Conservation (phyloP, 176 grass and related monocot species). For the Triticum turgidum region DNA sequence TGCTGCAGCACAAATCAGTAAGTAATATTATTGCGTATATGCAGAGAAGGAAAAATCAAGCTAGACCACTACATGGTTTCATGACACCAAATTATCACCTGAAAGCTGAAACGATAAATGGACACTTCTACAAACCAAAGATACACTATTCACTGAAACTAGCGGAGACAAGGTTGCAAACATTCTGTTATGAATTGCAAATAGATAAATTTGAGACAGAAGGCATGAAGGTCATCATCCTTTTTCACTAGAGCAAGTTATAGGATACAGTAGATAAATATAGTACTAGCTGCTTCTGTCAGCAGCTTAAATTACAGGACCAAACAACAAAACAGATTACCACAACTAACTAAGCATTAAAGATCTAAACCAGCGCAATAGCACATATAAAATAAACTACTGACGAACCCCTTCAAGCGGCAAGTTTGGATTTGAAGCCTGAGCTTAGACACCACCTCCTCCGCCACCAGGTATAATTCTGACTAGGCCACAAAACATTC, state of each 20-base stretch:
- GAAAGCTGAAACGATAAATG: background rate
- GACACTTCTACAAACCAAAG: too few species aligned
- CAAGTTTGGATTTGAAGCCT: background rate
- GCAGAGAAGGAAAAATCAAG: background rate
- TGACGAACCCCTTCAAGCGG: background rate
- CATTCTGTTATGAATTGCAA: too few species aligned
- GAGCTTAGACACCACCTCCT: background rate
- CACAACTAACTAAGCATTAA: background rate
- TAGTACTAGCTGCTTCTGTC: too few species aligned
- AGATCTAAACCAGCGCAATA: background rate
- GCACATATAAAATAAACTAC: background rate
- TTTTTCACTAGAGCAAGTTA: too few species aligned
- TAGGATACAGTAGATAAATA: too few species aligned
- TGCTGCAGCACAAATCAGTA: background rate
- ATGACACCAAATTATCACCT: background rate
- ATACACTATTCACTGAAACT: too few species aligned
- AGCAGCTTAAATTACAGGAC: too few species aligned
- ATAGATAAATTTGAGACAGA: too few species aligned
- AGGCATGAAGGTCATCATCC: too few species aligned
- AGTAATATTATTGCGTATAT: background rate
- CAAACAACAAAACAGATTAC: background rate
- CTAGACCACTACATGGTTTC: background rate
- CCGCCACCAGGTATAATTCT: too few species aligned
- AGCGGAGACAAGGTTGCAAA: too few species aligned
- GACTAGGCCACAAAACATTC: too few species aligned